Base-by-base conservation (phyloP, 495 filamentous ascomycete species). In the Niebla homalea region DNA sequence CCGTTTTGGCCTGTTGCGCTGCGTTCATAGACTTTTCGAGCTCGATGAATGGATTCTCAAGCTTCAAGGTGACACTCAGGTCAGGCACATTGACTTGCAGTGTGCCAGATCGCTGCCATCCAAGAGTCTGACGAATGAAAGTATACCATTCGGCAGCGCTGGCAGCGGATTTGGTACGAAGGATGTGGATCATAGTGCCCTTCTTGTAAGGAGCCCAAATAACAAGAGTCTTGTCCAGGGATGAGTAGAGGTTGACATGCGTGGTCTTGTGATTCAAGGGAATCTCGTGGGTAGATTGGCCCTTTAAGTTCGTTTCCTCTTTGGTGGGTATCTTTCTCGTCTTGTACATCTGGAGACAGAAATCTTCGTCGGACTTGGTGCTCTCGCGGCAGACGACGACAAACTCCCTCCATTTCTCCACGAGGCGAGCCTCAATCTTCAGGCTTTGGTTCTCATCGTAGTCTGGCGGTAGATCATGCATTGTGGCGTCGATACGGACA, bases 131-230 rank as follows among this genome's bases (percentile, higher is more conserved):
- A 10, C 73, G 69, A 14, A 87, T 64, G 51, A 87, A 87, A 0
- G 83, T 85, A 55, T 83, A 86, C 83, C 83, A 87, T 57, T 87
- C 83, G 23, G 81, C 74, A 19, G 79, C 73, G 51, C 76, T 77
- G 5, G 79, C 79, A 8, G 73, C 68, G 37, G 82, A 84, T 18
- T 78, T 73, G 4, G 83, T 73, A 16, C 79, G 76, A 56, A 87
- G 65, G 36, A 85, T 82, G 56, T 77, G 84, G 40, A 87, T 83
- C 48, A 67, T 72, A 8, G 77, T 82, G 15, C 80, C 79, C 14
- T 52, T 61, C 47, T 70, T 76, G 53, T 62, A 66, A 18, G 76
- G 73, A 25, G 71, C 59, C 81, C 82, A 87, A 7, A 87, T 64
- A 16, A 83, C 82, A 14, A 86, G 65, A 4, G 80, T 83, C 60